phyloP scores from a whole-genome alignment of 2,329 filamentous ascomycete species.

The Phaeomoniella chlamydospora region DNA sequence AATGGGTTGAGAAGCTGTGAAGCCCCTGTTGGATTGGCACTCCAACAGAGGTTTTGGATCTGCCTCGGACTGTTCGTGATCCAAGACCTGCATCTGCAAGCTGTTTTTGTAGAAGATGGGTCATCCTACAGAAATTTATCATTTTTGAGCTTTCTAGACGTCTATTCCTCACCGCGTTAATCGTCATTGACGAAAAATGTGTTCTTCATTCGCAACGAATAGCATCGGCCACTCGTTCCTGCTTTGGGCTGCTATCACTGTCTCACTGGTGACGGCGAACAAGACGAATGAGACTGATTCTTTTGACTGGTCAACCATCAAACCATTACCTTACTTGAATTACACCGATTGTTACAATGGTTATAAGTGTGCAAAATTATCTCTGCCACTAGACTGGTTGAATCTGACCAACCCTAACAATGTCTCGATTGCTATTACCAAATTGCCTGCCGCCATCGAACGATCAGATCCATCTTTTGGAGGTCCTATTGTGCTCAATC shows the following conservation, averaged over 20 bases:
- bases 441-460: constrained; percentile 24
- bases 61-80: too few species aligned
- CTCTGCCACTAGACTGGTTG: constrained; percentile 34
- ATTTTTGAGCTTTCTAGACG: too few species aligned
- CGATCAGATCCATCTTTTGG: constrained; percentile 26
- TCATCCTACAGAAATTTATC: too few species aligned
- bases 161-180: too few species aligned
- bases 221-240: too few species aligned
- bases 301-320: neutral
- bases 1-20: too few species aligned
- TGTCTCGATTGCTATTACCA: constrained; percentile 30
- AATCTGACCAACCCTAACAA: constrained; percentile 13
- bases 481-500: constrained; percentile 33
- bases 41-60: too few species aligned
- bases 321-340: constrained; percentile 10
- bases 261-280: neutral
- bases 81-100: too few species aligned
- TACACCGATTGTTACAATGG: constrained; percentile 28
- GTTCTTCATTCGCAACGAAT: too few species aligned
- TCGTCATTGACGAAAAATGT: too few species aligned
- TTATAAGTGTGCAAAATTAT: constrained; percentile 33
- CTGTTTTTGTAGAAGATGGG: too few species aligned
- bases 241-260: neutral
- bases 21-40: too few species aligned
- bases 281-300: neutral